Conservation (phyloP, 2,329 filamentous ascomycete genomes). For the Botrytis hyacinthi region DNA sequence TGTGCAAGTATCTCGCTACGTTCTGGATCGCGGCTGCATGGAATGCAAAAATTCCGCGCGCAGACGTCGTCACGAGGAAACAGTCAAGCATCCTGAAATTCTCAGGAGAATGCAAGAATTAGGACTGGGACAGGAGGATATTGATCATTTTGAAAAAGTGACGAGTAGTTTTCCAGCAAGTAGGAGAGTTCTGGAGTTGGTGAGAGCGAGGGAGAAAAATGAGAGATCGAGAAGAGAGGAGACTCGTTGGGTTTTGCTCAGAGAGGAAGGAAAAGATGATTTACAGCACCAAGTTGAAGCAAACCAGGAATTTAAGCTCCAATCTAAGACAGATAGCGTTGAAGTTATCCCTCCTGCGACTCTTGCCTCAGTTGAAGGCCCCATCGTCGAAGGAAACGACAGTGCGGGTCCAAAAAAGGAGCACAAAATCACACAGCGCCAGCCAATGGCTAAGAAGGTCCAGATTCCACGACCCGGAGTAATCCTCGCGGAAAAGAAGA, state of each 20-base stretch:
- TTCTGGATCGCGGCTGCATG: not conserved
- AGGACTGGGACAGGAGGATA: not conserved
- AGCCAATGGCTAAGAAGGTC: not conserved
- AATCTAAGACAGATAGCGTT: accelerated
- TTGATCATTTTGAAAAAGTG: not conserved
- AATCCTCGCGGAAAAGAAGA: accelerated
- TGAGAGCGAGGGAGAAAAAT: not conserved
- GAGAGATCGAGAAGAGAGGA: not conserved
- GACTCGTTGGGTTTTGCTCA: too few species aligned
- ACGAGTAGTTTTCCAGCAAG: not conserved
- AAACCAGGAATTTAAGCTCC: not conserved
- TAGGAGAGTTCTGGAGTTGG: not conserved
- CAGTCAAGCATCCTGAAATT: accelerated
- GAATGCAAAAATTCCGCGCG: not conserved
- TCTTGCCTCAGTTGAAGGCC: not conserved
- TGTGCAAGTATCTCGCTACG: not conserved
- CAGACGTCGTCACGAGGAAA: accelerated
- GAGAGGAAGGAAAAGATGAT: not conserved
- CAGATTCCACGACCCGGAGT: accelerated
- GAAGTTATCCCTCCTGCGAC: not conserved
- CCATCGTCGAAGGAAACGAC: not conserved
- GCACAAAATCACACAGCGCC: accelerated
- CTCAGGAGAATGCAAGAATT: not conserved
- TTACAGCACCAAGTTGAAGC: not conserved
- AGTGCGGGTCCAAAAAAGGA: not conserved